A percentile compares a stretch with the other conserved stretches of the same genome.
Evolutionary conservation across 306 rosid species (phyloP).

Genomic region (Vigna unguiculata): DNA sequence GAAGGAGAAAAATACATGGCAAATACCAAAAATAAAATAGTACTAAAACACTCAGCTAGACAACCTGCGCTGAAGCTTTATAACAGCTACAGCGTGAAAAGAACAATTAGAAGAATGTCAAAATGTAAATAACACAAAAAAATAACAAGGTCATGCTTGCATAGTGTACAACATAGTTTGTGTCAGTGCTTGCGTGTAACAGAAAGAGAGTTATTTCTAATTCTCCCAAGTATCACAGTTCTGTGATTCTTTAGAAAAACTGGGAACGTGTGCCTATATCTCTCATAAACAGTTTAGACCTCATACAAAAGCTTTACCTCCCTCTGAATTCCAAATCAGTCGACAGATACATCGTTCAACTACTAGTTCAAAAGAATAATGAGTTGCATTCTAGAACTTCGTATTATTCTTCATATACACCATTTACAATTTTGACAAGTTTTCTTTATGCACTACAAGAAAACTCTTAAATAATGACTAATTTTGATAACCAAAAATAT

Average conservation of each 20-base stretch:
- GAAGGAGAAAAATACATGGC: slow-evolving; percentile 2
- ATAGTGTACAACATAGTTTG: slow-evolving; percentile 10
- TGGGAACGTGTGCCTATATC: not conserved
- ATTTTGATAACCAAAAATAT: too few relatives aligned
- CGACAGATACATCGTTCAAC: not conserved
- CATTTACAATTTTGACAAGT: slow-evolving; percentile 19
- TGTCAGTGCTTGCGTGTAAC: not conserved
- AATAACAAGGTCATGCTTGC: slow-evolving; percentile 9
- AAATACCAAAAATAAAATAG: not conserved
- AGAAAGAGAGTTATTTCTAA: slow-evolving; percentile 5
- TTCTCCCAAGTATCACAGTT: slow-evolving; percentile 26
- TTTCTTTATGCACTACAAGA: too few relatives aligned
- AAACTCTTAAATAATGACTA: too few relatives aligned
- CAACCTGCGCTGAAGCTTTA: slow-evolving; percentile 1
- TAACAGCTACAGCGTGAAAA: slow-evolving; percentile 7
- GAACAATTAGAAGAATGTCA: slow-evolving; percentile 22
- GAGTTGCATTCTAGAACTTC: slow-evolving; percentile 25
- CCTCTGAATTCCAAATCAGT: slow-evolving; percentile 22
- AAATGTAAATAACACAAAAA: slow-evolving; percentile 1
- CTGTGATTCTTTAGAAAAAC: not conserved
- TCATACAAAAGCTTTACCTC: not conserved
- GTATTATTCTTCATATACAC: slow-evolving; percentile 13
- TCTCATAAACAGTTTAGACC: slow-evolving; percentile 26
- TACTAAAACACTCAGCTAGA: slow-evolving; percentile 19
- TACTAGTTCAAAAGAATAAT: slow-evolving; percentile 23